Base-by-base conservation (phyloP, 2,329 filamentous ascomycete genomes). In the Dothideomycetes sp. region DNA sequence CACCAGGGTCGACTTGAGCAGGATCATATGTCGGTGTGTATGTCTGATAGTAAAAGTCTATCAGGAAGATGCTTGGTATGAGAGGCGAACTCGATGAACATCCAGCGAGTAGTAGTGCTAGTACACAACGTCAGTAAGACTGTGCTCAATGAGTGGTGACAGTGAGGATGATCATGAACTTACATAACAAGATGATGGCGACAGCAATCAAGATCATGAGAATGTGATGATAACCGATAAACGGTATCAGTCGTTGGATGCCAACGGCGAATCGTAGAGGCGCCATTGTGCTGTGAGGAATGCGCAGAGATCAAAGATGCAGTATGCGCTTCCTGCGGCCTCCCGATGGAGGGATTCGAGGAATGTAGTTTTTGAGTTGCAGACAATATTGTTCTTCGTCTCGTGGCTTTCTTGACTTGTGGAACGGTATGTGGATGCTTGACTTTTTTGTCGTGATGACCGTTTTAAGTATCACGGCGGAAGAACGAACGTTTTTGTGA, bases 201-300 rank as follows among this genome's bases (percentile, higher is more conserved):
- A 95, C 70, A 42, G 84, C 88, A 58, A 98, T 94, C 51, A 98
- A 69, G 54, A 98, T 86, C 91, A 98, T 98, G 62, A 98, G 76
- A 50, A 96, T 82, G 77, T 98, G 77, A 58, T 81, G 77, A 77
- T 78, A 80, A 47, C 76, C 76, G 49, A 80, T 65, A 59, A 76
- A 69, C 45, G 75, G 73, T 60, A 79, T 64, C 54, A 78, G 64
- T 54, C 73, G 63, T 59, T 69, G 66, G 51, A 72, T 64, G 56
- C 67, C 67, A 46, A 71, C 64, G 18, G 68, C 65, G 53, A 72
- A 71, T 49, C 60, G 54, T 51, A 70, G 58, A 51, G 64, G 64
- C 45, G 68, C 60, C 69, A 71, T 71, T 23, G 24, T 31, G 25
- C 31, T 13, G 20, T 40, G 17, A 32, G 37, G 22, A 40, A 40